Percentiles rank a stretch among this genome's conserved stretches.
These are phyloP conservation scores for Elsinoe arachidis DNA, from an alignment of 2,329 filamentous ascomycete genomes.

Conservation along the genomic window DNA sequence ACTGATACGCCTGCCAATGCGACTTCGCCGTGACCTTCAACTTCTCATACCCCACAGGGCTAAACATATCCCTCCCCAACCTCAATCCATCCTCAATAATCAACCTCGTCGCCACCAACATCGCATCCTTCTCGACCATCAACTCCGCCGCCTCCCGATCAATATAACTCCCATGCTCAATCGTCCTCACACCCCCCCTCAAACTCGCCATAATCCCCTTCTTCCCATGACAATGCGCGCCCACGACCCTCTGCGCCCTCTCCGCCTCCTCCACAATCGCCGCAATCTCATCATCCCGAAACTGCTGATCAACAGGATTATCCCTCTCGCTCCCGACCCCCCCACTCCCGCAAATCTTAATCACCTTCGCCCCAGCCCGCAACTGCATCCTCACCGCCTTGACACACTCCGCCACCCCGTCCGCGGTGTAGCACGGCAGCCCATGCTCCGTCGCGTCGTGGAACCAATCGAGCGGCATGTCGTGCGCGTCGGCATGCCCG, in stretches of 20 bases:
- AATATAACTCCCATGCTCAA: slow-evolving; percentile 43
- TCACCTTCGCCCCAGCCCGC: slow-evolving; percentile 40
- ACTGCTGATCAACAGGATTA: slow-evolving; percentile 21
- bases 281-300: slow-evolving; percentile 20
- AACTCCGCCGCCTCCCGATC: slow-evolving; percentile 38
- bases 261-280: slow-evolving; percentile 22
- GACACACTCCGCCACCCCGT: slow-evolving; percentile 40
- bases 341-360: slow-evolving; percentile 35
- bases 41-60: slow-evolving; percentile 29
- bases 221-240: slow-evolving; percentile 29
- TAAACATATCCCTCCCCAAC: slow-evolving; percentile 17
- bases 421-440: slow-evolving; percentile 26
- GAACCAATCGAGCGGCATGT: slow-evolving; percentile 30
- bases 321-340: slow-evolving; percentile 23
- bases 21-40: slow-evolving; percentile 30
- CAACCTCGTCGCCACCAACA: slow-evolving; percentile 38
- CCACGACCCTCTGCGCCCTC: slow-evolving; percentile 18
- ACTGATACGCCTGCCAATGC: slow-evolving; percentile 32
- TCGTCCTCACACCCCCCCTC: slow-evolving; percentile 36
- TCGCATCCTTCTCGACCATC: slow-evolving; percentile 39
- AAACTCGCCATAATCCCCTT: slow-evolving; percentile 38
- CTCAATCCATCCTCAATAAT: slow-evolving; percentile 35
- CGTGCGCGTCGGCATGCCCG: slow-evolving; percentile 41
- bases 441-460: slow-evolving; percentile 27
- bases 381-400: slow-evolving; percentile 37